Evolutionary conservation across 768 basidiomycete species (phyloP), one percentile per base, ranked within the genome.

Genomic region (Suillus cothurnatus): DNA sequence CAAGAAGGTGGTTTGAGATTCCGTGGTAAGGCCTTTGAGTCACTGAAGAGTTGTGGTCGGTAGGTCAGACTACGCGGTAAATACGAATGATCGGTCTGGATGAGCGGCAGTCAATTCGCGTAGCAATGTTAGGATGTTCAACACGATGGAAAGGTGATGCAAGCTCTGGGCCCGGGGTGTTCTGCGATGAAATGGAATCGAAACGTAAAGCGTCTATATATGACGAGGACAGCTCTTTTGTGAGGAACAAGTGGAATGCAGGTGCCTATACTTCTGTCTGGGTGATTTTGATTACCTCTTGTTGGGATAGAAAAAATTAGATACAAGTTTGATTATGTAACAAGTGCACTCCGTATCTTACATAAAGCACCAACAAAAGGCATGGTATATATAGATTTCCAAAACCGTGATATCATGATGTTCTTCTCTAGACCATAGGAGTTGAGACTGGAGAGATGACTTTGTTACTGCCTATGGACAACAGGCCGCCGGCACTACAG

Each of bases 21-120:
- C 97, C 0, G 97, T 98, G 0, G 95, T 97, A 49, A 99, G 79
- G 0, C 90, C 97, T 71, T 99, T 99, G 69, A 99, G 89, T 2
- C 97, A 86, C 74, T 99, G 97, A 45, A 99, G 84, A 0, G 97
- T 99, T 0, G 94, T 88, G 0, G 97, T 99, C 0, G 97, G 97
- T 0, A 97, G 97, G 72, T 99, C 97, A 4, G 95, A 88, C 76
- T 93, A 89, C 2, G 94, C 84, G 72, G 98, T 92, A 77, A 94
- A 95, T 52, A 99, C 81, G 75, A 97, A 88, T 0, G 95, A 96
- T 62, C 89, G 85, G 45, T 80, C 74, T 0, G 97, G 96, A 19
- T 84, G 77, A 2, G 78, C 71, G 0, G 80, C 78, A 0, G 92
- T 89, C 39, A 98, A 82, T 71, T 92, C 85, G 4, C 81, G 79